Evolutionary conservation across 805 yeast genomes (phyloP), one percentile per base, ranked within the genome.

Genomic region (Priceomyces carsonii): DNA sequence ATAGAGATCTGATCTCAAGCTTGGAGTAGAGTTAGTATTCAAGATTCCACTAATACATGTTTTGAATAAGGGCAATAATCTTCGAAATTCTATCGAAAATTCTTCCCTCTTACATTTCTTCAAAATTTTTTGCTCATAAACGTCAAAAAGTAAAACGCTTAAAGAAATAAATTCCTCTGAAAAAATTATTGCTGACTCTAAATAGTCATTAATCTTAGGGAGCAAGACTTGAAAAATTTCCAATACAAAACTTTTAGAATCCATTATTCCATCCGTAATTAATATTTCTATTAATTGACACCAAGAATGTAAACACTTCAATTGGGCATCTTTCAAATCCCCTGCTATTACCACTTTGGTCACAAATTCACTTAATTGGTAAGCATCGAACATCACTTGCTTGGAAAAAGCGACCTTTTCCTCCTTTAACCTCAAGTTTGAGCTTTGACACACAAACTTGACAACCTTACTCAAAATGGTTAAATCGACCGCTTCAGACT

Each of bases 91-190:
- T n/a, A 55, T 44, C 13, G 49, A 41, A 19, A 50, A 47, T 35
- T 46, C 40, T 24, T 48, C 41, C 17, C 35, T 42, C 18, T 32
- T 40, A 18, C 43, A 42, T 8, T 29, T 44, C 10, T 39, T 44
- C 46, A 48, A 33, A 29, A 47, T 44, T 34, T 48, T 52, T 32
- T 44, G 49, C 24, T 77, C 80, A 53, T 81, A 85, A 19, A 77
- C 55, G 37, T 80, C 85, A 44, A 81, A 79, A 32, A 89, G 57
- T 9, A 82, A 71, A 3, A 85, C 90, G 48, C 88, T 77, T 33
- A 89, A 62, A 0, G 95, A 82, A 3, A 87, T 82, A 34, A 89
- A 62, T 39, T 85, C 91, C 51, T 81, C 86, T 1, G 95, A 81
- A 52, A 80, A 85, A 5, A 65, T 55, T 3, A 80, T 66, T 49